Base-by-base conservation (phyloP, 208 protist species). In the Porcisia deanei region DNA sequence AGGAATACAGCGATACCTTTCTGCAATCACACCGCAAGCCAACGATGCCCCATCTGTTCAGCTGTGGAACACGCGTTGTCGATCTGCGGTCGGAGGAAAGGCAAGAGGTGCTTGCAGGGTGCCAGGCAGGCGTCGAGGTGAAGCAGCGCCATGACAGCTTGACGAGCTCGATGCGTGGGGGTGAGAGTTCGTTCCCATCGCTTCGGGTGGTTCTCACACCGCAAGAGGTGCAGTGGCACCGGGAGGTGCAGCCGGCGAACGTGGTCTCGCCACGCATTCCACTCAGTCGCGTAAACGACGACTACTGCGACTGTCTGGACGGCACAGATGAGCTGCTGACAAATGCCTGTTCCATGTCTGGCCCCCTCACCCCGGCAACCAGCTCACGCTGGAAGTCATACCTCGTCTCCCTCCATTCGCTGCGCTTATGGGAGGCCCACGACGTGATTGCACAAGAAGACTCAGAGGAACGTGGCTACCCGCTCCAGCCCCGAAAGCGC, bases 261-360 rank as follows among this genome's bases (percentile, higher is more conserved):
- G 54, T 81, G 8, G 89, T 87, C n/a, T 78, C 83, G 9, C 86
- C 92, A 77, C 66, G 61, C 45, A 90, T 96, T 64, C 79, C 79
- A 1, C 84, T 96, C 4, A 9, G 69, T 16, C 75, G 77, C 68
- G 63, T 96, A 30, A 91, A 93, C 79, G 91, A 94, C 73, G 88
- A 96, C 79, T 96, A 96, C 83, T 96, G 91, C 82, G 91, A 96
- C 77, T 96, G 89, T 76, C 41, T 90, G 4, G 91, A 96, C 69
- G 91, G 89, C 8, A 92, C 86, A 0, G 89, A 96, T 66, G 91
- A 96, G 79, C 70, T 91, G 41, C 80, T 89, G 64, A 94, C 91
- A 18, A 91, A 82, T 67, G 91, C 89, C 45, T 96, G 89, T 75
- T 93, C 88, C 52, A 94, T 93, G 88, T 82, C 86, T 43, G 89